Evolutionary conservation across 2,329 filamentous ascomycete species (phyloP), one percentile per base, ranked within the genome.

Genomic region (Ascochyta clinopodiicola): DNA sequence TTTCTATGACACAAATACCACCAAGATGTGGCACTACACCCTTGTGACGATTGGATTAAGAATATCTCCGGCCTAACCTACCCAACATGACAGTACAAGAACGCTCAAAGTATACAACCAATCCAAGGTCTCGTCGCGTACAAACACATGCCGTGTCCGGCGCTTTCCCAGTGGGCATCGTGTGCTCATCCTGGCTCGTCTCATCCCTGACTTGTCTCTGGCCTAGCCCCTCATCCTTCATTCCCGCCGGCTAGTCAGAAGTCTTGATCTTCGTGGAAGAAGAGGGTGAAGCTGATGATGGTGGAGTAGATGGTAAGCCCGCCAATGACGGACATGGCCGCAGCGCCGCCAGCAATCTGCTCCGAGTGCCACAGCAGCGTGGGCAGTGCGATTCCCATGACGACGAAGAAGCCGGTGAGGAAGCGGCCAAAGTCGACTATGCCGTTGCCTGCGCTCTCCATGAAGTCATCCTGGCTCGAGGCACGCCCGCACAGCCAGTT

Each of bases 231-330:
- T 62, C 46, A 66, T 57, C 60, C 25, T 31, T 69, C 62, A 44
- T 57, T 63, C 49, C 59, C 64, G 59, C 66, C 70, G 61, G 65
- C 60, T 65, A 71, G 67, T 69, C 80, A 98, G 77, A 98, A 99
- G 69, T 98, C 95, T 73, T 96, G 90, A 75, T 98, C 92, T 78
- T 98, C 93, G 75, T 94, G 90, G 83, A 99, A 99, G 81, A 98
- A 99, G 87, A 97, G 90, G 64, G 90, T 89, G 78, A 99, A 99
- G 80, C 90, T 95, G 79, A 99, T 96, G 74, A 99, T 97, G 44
- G 95, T 99, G 53, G 92, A 91, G 79, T 99, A 99, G 75, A 99
- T 99, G 74, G 99, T 80, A 56, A 97, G 81, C 47, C 95, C 95
- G 25, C 95, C 95, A 47, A 94, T 79, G 67, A 99, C 90, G 47